Evolutionary conservation across 352 stramenopile species (phyloP).

Genomic region (Pythium volutum): DNA sequence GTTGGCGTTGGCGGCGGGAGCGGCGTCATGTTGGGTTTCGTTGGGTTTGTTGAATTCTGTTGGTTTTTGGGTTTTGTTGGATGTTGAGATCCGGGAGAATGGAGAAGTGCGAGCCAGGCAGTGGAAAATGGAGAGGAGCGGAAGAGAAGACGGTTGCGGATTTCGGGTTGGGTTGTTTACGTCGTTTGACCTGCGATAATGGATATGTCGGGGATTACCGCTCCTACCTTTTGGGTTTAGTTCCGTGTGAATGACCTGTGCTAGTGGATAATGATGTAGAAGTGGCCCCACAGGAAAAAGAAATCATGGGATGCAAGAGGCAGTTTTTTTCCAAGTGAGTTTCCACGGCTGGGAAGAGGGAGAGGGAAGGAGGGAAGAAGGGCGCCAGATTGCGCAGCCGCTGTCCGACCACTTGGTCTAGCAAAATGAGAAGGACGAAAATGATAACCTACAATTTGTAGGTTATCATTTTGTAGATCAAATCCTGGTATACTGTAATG

Average conservation of each 20-base stretch:
- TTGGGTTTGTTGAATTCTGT: neutral
- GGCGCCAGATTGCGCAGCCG: too few species aligned
- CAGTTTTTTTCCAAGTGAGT: conserved; percentile 1
- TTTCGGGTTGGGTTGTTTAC: neutral
- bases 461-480: too few species aligned
- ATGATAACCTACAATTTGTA: too few species aligned
- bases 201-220: neutral
- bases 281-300: neutral
- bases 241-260: neutral
- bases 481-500: too few species aligned
- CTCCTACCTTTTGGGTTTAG: neutral
- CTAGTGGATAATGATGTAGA: neutral
- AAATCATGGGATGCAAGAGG: neutral
- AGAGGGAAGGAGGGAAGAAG: too few species aligned
- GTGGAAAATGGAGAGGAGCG: neutral
- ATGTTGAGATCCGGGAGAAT: neutral
- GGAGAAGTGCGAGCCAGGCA: neutral
- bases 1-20: conserved; percentile 3
- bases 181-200: neutral
- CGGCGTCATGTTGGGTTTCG: neutral
- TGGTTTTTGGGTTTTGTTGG: neutral
- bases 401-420: too few species aligned
- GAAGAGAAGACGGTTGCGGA: neutral
- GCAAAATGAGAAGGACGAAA: too few species aligned
- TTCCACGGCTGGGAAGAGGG: neutral